Conservation (phyloP, 352 stramenopile species). For the Globisporangium middletonii region DNA sequence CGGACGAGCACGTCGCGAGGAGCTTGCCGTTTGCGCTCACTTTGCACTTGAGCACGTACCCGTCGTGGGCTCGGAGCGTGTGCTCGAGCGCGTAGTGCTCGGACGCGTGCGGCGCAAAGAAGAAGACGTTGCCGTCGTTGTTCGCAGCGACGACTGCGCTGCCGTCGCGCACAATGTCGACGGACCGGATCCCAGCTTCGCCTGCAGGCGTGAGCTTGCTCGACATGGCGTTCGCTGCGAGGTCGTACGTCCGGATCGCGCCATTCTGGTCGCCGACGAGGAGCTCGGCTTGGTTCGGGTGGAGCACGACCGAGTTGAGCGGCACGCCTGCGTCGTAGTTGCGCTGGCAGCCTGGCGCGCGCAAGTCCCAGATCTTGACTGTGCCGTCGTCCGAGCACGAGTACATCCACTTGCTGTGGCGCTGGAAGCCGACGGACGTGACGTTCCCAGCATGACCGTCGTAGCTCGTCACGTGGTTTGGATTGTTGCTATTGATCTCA, state of each 20-base stretch:
- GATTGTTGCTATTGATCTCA: conserved; percentile 96
- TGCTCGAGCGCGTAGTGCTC: conserved; percentile 64
- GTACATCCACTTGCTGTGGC: conserved; percentile 97
- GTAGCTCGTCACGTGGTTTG: conserved; percentile 93
- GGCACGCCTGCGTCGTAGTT: conserved; percentile 85
- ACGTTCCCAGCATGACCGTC: conserved; percentile 96
- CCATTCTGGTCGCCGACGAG: conserved; percentile 92
- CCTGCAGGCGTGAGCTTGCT: conserved; percentile 62
- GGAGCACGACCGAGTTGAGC: conserved; percentile 94
- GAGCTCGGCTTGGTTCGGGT: conserved; percentile 92
- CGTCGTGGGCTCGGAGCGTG: conserved; percentile 81
- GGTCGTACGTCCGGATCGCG: conserved; percentile 89
- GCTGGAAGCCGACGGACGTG: conserved; percentile 97
- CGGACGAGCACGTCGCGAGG: conserved; percentile 91
- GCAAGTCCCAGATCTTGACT: conserved; percentile 93
- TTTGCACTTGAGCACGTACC: conserved; percentile 89
- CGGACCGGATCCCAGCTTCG: conserved; percentile 84
- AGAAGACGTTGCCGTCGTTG: conserved; percentile 94
- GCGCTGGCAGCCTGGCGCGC: conserved; percentile 76
- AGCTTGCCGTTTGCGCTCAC: conserved; percentile 83
- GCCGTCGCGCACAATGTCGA: conserved; percentile 92
- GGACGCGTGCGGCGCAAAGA: conserved; percentile 75
- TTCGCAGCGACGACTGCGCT: conserved; percentile 90
- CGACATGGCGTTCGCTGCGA: conserved; percentile 69
- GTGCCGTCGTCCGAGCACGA: conserved; percentile 96